Conservation (phyloP, 2,329 filamentous ascomycete species). For the Fusarium nisikadoi region DNA sequence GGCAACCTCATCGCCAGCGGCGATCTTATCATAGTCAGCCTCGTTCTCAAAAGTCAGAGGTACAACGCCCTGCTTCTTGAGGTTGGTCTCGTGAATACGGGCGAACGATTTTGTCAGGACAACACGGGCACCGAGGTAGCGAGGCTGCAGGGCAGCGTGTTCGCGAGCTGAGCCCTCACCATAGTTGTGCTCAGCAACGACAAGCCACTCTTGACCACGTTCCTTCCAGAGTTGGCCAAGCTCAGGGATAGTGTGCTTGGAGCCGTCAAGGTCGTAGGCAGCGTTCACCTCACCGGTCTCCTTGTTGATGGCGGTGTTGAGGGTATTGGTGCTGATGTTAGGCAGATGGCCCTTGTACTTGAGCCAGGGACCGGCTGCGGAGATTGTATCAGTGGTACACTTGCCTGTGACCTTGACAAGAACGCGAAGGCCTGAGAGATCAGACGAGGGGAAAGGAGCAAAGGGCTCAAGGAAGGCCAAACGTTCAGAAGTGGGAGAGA, state of each 20-base stretch:
- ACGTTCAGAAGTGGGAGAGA: conserved; percentile 88
- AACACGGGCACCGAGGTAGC: conserved; percentile 87
- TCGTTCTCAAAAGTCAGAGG: conserved; percentile 91
- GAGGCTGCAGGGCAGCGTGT: conserved; percentile 88
- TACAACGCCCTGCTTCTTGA: conserved; percentile 97
- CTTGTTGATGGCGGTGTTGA: conserved; percentile 93
- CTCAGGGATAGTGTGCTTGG: conserved; percentile 82
- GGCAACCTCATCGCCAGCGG: conserved; percentile 82
- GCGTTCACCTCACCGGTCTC: conserved; percentile 92
- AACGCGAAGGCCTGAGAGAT: conserved; percentile 82
- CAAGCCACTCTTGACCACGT: conserved; percentile 82
- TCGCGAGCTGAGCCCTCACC: conserved; percentile 90
- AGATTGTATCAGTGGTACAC: conserved; percentile 98
- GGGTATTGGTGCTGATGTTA: conserved; percentile 97
- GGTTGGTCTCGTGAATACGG: conserved; percentile 92
- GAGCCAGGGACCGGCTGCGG: conserved; percentile 92
- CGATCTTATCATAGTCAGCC: conserved; percentile 85
- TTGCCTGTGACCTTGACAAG: conserved; percentile 97
- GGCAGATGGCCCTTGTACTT: conserved; percentile 99
- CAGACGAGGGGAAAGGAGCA: conserved; percentile 78
- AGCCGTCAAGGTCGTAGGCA: conserved; percentile 87
- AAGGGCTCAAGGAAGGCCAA: conserved; percentile 94
- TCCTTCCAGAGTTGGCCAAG: conserved; percentile 86
- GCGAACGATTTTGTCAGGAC: conserved; percentile 90
- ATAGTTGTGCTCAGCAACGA: conserved; percentile 98